Percentiles rank a stretch among this genome's conserved stretches.
Evolutionary conservation across 2,329 filamentous ascomycete species (phyloP).

Genomic region (Diaporthe vexans): DNA sequence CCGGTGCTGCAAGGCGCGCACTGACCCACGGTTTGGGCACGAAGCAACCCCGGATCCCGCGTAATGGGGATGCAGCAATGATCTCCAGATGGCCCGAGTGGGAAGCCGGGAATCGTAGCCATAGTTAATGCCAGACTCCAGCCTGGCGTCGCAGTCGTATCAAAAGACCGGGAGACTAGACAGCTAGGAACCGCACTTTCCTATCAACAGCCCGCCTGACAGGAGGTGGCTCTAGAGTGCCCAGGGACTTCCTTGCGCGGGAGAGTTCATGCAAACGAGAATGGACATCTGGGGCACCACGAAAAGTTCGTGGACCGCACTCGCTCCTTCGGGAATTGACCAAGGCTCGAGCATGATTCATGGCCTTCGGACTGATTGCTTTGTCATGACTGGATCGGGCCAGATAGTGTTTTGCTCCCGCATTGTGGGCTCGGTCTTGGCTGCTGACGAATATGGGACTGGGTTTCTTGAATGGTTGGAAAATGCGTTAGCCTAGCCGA

Average conservation of each 20-base stretch:
- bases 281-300: constrained; percentile 3
- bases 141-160: constrained; percentile 3
- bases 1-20: constrained; percentile 9
- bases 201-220: neutral
- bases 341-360: constrained; percentile 36
- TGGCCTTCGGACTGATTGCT: constrained; percentile 18
- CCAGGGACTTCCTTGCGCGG: constrained; percentile 33
- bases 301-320: constrained; percentile 26
- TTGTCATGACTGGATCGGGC: constrained; percentile 30
- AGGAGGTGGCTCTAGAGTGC: constrained; percentile 1
- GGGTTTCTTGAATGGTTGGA: constrained; percentile 28
- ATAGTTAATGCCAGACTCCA: constrained; percentile 12
- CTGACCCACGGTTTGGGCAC: constrained; percentile 24
- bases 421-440: constrained; percentile 14
- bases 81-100: constrained; percentile 31
- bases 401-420: constrained; percentile 27
- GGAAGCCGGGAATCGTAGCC: neutral
- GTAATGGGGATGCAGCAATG: constrained; percentile 21
- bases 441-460: constrained; percentile 23
- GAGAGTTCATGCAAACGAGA: constrained; percentile 1
- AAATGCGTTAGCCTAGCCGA: constrained; percentile 30
- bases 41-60: constrained; percentile 28
- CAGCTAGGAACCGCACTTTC: neutral
- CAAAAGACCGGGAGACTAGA: constrained; percentile 4
- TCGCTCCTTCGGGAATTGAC: constrained; percentile 13